A percentile compares a stretch with the other conserved stretches of the same genome.
phyloP scores from a whole-genome alignment of 1,284 basidiomycete species.

The Gastroboletus turbinatus region DNA sequence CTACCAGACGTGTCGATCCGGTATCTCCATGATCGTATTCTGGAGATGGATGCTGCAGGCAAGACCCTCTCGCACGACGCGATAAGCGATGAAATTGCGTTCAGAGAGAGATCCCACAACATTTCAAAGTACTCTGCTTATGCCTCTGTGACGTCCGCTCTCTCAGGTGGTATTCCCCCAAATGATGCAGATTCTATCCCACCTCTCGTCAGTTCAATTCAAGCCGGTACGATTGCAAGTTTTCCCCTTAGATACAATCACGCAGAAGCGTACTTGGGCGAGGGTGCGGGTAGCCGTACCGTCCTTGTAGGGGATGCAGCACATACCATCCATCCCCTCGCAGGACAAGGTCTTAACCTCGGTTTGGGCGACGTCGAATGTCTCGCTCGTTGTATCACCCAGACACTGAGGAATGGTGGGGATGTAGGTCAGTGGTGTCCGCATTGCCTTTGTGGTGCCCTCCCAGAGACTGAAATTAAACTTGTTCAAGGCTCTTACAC shows the following conservation, averaged over 20 bases:
- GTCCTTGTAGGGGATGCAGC: conserved; percentile 96
- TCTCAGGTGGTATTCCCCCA: conserved; percentile 55
- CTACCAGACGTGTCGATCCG: conserved; percentile 77
- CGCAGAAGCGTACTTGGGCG: conserved; percentile 84
- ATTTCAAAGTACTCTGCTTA: conserved; percentile 64
- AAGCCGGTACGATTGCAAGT: conserved; percentile 78
- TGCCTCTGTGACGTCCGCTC: conserved; percentile 45
- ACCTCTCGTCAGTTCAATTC: conserved; percentile 72
- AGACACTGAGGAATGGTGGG: conserved; percentile 59
- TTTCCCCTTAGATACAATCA: conserved; percentile 92
- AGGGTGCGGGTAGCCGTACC: conserved; percentile 64
- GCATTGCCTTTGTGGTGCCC: not conserved
- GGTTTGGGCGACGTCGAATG: conserved; percentile 85
- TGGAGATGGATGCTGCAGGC: conserved; percentile 51
- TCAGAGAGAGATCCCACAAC: conserved; percentile 66
- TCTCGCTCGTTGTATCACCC: conserved; percentile 62
- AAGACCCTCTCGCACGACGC: conserved; percentile 44
- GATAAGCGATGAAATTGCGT: conserved; percentile 60
- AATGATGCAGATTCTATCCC: conserved; percentile 67
- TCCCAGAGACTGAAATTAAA: not conserved
- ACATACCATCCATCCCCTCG: conserved; percentile 95
- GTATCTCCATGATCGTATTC: conserved; percentile 63
- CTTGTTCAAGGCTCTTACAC: conserved; percentile 66
- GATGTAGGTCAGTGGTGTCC: conserved; percentile 67
- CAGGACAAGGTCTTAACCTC: conserved; percentile 94